A percentile compares a stretch with the other conserved stretches of the same genome.
These are phyloP conservation scores for Panicum hallii DNA, from an alignment of 202 grass and related monocot species.

Conservation along the genomic window DNA sequence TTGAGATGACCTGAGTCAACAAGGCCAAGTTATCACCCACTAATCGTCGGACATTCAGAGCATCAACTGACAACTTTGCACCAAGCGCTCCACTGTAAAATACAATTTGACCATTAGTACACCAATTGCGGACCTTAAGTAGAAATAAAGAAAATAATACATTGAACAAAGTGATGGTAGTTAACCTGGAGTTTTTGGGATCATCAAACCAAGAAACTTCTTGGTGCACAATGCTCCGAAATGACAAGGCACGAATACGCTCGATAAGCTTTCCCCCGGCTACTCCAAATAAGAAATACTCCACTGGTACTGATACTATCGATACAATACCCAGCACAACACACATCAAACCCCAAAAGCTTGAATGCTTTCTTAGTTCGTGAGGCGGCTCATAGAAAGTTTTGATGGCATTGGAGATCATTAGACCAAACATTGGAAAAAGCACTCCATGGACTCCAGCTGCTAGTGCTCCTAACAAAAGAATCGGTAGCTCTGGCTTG, in stretches of 20 bases:
- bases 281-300: slow-evolving; percentile 74
- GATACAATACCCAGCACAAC: slow-evolving; percentile 59
- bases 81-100: slow-evolving; percentile 74
- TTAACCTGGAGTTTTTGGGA: slow-evolving; percentile 80
- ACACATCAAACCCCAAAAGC: slow-evolving; percentile 83
- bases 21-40: slow-evolving; percentile 89
- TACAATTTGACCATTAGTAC: slow-evolving; percentile 32
- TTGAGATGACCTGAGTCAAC: slow-evolving; percentile 48
- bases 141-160: slow-evolving; percentile 4
- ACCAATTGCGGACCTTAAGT: background rate
- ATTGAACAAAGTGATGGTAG: background rate
- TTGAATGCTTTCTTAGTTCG: slow-evolving; percentile 69
- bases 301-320: slow-evolving; percentile 55
- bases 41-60: slow-evolving; percentile 73
- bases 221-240: slow-evolving; percentile 75
- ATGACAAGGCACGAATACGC: slow-evolving; percentile 74
- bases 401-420: slow-evolving; percentile 70
- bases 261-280: slow-evolving; percentile 85
- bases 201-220: slow-evolving; percentile 98
- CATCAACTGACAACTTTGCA: slow-evolving; percentile 83
- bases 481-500: slow-evolving; percentile 71
- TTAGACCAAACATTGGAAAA: slow-evolving; percentile 71
- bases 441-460: slow-evolving; percentile 70
- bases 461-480: slow-evolving; percentile 69
- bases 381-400: slow-evolving; percentile 68